Evolutionary conservation across 169 alveolate genomes (phyloP).

Genomic region (Plasmodium gallinaceum): DNA sequence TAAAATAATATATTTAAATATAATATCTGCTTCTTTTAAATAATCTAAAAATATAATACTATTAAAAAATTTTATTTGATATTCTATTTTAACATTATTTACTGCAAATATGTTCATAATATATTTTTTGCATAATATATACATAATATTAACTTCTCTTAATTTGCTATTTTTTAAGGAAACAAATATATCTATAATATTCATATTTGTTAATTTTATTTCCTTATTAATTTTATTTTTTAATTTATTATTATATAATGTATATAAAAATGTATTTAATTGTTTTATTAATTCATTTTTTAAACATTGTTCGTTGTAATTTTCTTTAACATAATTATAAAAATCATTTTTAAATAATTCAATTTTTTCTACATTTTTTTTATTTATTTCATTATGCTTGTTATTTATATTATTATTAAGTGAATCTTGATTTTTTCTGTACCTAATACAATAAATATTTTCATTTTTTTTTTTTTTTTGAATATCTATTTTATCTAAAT

Average conservation of each 20-base stretch:
- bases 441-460: background rate
- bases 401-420: background rate
- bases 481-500: background rate
- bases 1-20: background rate
- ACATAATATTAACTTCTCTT: background rate
- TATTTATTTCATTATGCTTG: background rate
- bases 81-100: slow-evolving; percentile 18
- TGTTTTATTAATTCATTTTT: slow-evolving; percentile 16
- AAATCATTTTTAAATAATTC: background rate
- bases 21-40: slow-evolving; percentile 19
- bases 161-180: slow-evolving; percentile 33
- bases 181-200: slow-evolving; percentile 16
- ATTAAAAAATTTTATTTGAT: slow-evolving; percentile 34
- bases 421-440: background rate
- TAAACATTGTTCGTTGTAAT: background rate
- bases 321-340: background rate
- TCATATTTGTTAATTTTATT: slow-evolving; percentile 32
- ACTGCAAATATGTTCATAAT: slow-evolving; percentile 9
- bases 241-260: slow-evolving; percentile 17
- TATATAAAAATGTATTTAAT: background rate
- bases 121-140: slow-evolving; percentile 6
- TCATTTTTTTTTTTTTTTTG: background rate
- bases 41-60: slow-evolving; percentile 27
- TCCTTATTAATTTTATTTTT: background rate
- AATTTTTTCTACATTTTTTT: background rate